Evolutionary conservation across 1,284 basidiomycete genomes (phyloP).

Genomic region (Earliella scabrosa): DNA sequence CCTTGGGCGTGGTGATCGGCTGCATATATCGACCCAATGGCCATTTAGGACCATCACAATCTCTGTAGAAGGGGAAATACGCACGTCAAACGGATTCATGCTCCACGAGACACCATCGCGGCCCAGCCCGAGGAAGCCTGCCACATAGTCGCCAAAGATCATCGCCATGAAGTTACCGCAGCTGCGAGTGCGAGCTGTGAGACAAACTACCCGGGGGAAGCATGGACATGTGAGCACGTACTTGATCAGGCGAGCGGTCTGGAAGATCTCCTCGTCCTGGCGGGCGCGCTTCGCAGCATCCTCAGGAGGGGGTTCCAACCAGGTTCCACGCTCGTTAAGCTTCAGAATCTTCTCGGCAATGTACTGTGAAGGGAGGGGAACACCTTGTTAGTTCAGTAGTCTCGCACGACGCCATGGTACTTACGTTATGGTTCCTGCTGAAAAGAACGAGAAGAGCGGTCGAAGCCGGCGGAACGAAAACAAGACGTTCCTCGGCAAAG

Average conservation of each 20-base stretch:
- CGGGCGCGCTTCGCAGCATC: conserved; percentile 36
- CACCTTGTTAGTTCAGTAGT: not conserved
- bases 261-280: conserved; percentile 80
- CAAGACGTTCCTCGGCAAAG: conserved; percentile 70
- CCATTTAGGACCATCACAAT: too few relatives aligned
- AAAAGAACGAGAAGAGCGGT: conserved; percentile 74
- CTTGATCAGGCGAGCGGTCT: conserved; percentile 76
- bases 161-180: conserved; percentile 63
- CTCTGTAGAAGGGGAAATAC: conserved; percentile 16
- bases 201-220: not conserved
- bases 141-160: conserved; percentile 75
- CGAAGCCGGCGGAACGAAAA: conserved; percentile 76
- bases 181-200: conserved; percentile 17
- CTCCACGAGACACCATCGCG: conserved; percentile 65
- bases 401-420: conserved; percentile 25
- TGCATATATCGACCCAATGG: conserved; percentile 24
- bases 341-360: conserved; percentile 70
- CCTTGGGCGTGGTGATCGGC: conserved; percentile 49
- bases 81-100: conserved; percentile 63
- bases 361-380: conserved; percentile 46
- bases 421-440: conserved; percentile 75
- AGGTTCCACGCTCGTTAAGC: conserved; percentile 67
- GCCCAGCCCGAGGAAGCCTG: conserved; percentile 68
- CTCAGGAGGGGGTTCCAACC: conserved; percentile 37
- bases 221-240: conserved; percentile 46